Percentiles rank a stretch among this genome's conserved stretches.
Conservation (phyloP, 129 eudicot genomes). For the Heracleum sosnowskyi region DNA sequence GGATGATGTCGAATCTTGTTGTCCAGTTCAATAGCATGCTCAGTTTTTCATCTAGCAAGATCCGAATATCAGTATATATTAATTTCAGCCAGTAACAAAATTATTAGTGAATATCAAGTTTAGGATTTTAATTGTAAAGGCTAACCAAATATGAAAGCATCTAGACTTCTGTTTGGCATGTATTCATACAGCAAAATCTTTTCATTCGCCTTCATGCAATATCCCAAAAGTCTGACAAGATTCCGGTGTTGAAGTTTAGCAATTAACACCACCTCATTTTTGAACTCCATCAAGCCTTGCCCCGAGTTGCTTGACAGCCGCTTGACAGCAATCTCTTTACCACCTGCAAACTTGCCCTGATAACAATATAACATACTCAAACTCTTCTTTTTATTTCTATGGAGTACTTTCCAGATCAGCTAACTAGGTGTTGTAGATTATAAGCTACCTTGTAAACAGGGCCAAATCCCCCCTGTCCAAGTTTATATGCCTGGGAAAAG, state of each 20-base stretch:
- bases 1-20: neutral
- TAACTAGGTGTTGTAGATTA: neutral
- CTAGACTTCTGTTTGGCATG: constrained; percentile 57
- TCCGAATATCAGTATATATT: neutral
- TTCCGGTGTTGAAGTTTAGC: constrained; percentile 59
- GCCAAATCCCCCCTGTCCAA: constrained; percentile 42
- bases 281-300: constrained; percentile 46
- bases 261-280: constrained; percentile 37
- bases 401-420: neutral
- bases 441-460: constrained; percentile 35
- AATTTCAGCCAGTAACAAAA: neutral
- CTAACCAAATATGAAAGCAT: constrained; percentile 46
- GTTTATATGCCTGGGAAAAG: constrained; percentile 25
- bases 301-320: constrained; percentile 36
- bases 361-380: neutral
- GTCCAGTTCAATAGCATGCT: neutral
- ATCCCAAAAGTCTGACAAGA: constrained; percentile 47
- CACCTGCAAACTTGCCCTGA: constrained; percentile 39
- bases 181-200: constrained; percentile 44
- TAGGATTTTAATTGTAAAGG: neutral
- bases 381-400: neutral
- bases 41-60: neutral
- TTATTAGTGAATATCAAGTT: neutral
- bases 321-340: constrained; percentile 41
- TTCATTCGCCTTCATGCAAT: constrained; percentile 38